Conservation (phyloP, 2,329 filamentous ascomycete genomes). For the Aspergillus hiratsukae region DNA sequence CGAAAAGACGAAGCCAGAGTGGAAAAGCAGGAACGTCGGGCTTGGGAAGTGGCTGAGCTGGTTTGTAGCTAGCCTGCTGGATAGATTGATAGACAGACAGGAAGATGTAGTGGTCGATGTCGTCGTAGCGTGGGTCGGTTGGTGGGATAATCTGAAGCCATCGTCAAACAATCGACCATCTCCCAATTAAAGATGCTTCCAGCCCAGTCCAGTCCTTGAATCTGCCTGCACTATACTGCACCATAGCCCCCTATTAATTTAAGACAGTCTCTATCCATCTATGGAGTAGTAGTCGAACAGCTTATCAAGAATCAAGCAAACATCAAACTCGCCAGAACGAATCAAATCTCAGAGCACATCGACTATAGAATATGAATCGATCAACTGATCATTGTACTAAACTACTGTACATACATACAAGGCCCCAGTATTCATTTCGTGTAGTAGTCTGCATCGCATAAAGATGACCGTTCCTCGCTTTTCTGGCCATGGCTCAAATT, state of each 20-base stretch:
- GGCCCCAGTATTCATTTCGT: background rate
- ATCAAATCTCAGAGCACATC: background rate
- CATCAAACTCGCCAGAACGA: background rate
- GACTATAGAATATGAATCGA: background rate
- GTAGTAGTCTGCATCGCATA: background rate
- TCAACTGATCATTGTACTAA: background rate
- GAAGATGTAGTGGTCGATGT: background rate
- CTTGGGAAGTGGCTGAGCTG: background rate
- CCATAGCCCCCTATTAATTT: background rate
- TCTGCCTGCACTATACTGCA: background rate
- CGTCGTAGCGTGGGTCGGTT: background rate
- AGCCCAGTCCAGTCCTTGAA: background rate
- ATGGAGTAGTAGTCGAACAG: background rate
- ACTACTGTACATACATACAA: background rate
- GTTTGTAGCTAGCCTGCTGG: background rate
- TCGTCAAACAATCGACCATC: background rate
- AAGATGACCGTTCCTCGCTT: background rate
- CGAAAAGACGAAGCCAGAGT: background rate
- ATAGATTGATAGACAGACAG: background rate
- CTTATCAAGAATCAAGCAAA: background rate
- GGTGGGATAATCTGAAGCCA: background rate
- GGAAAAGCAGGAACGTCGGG: background rate
- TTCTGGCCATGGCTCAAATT: background rate
- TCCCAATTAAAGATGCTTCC: background rate
- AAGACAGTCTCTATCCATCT: background rate